Percentiles rank a stretch among this genome's conserved stretches.
phyloP scores from a whole-genome alignment of 768 basidiomycete genomes.

The Pluteus cervinus region DNA sequence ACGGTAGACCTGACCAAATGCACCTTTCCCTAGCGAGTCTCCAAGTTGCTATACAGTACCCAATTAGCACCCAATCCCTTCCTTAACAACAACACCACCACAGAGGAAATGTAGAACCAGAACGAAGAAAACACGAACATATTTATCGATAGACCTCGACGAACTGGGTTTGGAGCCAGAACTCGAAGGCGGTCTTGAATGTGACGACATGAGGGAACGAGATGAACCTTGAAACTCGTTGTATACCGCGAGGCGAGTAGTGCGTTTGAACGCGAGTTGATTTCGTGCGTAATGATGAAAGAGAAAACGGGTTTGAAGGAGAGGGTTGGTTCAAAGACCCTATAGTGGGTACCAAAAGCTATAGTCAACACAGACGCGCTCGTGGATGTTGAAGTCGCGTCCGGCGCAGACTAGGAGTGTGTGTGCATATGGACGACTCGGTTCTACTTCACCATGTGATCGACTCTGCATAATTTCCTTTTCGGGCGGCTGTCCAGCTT shows the following conservation, averaged over 20 bases:
- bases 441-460: too few species aligned
- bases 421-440: conserved; percentile 27
- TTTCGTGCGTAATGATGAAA: conserved; percentile 3
- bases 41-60: conserved; percentile 73
- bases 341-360: conserved; percentile 3
- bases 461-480: too few species aligned
- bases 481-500: too few species aligned
- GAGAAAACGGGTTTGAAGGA: conserved; percentile 6
- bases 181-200: conserved; percentile 31
- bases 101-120: conserved; percentile 1
- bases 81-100: too few species aligned
- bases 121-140: conserved; percentile 33
- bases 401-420: conserved; percentile 37
- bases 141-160: conserved; percentile 60
- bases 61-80: too few species aligned
- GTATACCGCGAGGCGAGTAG: too few species aligned
- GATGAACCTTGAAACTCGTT: conserved; percentile 9
- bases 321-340: too few species aligned
- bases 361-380: conserved; percentile 14
- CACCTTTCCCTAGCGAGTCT: conserved; percentile 93
- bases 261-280: too few species aligned
- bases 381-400: conserved; percentile 34
- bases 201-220: conserved; percentile 27
- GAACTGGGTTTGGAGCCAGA: conserved; percentile 30
- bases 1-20: conserved; percentile 97